These are phyloP conservation scores for Chaetomium globosum DNA, from an alignment of 2,329 filamentous ascomycete genomes.

Conservation along the genomic window DNA sequence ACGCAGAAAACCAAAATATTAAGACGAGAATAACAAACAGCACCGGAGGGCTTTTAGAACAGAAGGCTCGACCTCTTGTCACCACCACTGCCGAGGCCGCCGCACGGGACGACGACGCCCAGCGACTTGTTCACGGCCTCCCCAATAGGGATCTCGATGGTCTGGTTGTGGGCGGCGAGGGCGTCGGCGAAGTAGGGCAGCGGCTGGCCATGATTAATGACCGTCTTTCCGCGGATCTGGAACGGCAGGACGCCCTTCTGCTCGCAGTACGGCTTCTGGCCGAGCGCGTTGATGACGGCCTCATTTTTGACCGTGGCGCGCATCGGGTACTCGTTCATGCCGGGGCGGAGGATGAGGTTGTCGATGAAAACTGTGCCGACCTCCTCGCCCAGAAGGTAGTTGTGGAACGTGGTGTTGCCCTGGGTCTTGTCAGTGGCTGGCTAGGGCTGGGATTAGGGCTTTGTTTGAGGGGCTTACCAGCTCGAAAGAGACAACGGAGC, in stretches of 20 bases:
- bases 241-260: constrained; percentile 55
- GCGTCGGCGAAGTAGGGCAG: constrained; percentile 61
- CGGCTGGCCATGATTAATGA: constrained; percentile 54
- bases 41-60: background rate
- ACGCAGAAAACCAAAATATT: constrained; percentile 5
- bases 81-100: constrained; percentile 3
- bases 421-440: constrained; percentile 38
- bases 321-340: constrained; percentile 63
- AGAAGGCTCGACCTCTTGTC: background rate
- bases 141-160: constrained; percentile 56
- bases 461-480: constrained; percentile 52
- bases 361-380: constrained; percentile 62
- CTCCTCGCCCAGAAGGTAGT: constrained; percentile 53
- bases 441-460: background rate
- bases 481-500: constrained; percentile 64
- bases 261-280: constrained; percentile 52
- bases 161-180: constrained; percentile 55
- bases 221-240: constrained; percentile 55
- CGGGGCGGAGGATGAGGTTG: constrained; percentile 61
- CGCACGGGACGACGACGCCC: constrained; percentile 37
- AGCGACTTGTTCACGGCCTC: constrained; percentile 46
- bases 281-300: constrained; percentile 51
- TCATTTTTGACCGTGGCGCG: constrained; percentile 56
- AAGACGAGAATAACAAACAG: constrained; percentile 15
- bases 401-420: constrained; percentile 66